Base-by-base conservation (phyloP, 495 filamentous ascomycete species). In the Annulohypoxylon nitens region DNA sequence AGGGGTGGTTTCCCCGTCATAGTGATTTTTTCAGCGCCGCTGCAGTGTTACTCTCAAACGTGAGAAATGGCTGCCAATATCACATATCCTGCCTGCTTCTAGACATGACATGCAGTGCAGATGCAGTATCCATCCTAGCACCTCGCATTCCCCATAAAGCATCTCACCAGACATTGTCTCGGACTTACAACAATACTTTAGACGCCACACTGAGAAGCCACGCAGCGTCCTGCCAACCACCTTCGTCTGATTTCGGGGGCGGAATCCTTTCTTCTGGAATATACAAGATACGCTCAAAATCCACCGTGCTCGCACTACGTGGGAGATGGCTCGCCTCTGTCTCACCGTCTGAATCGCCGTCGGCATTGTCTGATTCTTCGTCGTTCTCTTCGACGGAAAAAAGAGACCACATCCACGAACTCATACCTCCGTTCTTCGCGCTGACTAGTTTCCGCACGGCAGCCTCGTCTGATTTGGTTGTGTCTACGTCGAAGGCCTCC, bases 141-240 rank as follows among this genome's bases (percentile, higher is more conserved):
- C 16, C 50, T 68, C 54, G 53, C 62, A 37, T 68, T 60, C n/a
- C 58, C 39, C 30, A 26, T 51, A 8, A 59, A 68, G 48, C 59
- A 51, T 61, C 18, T 25, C 20, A 26, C 61, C 41, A 16, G 53
- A 36, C 37, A 14, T 34, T 59, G 62, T 47, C 70, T 60, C 20
- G 59, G 65, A 37, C 55, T 83, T 80, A 93, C 61, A 92, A 78
- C 23, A 97, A 79, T 20, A 93, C 89, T 69, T 90, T 92, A 39
- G 88, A 91, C 23, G 93, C 91, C 57, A 95, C 89, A 53, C 88
- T 90, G 57, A 97, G 82, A 67, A 97, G 80, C 94, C 93, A 97
- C 26, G 91, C 87, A 39, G 92, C 94, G 83, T 97, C 94, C 67
- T 91, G 87, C 94, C 93, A 97, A 8, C 88, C 90, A 12, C 83